These are phyloP conservation scores for Coprinopsis marcescibilis DNA, from an alignment of 768 basidiomycete species.

Conservation along the genomic window DNA sequence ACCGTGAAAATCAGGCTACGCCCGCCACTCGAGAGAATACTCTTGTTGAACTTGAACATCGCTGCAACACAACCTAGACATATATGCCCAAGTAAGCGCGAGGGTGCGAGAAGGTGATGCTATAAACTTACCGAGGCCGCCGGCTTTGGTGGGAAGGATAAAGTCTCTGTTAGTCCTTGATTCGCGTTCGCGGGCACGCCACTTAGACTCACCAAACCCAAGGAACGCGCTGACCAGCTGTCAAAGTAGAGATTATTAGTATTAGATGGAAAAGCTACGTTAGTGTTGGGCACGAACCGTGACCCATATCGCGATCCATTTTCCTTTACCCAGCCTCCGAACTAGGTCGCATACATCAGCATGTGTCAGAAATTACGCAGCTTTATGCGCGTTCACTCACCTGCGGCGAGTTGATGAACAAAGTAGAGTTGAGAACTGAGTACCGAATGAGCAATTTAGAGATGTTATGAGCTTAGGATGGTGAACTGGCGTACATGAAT, in stretches of 20 bases:
- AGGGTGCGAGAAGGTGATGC: neutral
- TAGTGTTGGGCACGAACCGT: conserved; percentile 25
- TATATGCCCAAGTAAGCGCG: neutral
- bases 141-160: conserved; percentile 19
- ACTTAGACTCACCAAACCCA: conserved; percentile 1
- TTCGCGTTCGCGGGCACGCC: no score
- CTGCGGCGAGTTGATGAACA: conserved; percentile 33
- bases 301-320: conserved; percentile 22
- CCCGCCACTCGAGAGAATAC: conserved; percentile 23
- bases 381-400: no score
- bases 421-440: conserved; percentile 43
- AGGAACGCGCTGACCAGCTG: neutral
- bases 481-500: conserved; percentile 28
- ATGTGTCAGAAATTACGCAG: no score
- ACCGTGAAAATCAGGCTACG: conserved; percentile 24
- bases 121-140: conserved; percentile 22
- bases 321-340: conserved; percentile 20
- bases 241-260: neutral
- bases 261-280: neutral
- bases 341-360: conserved; percentile 18
- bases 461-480: neutral
- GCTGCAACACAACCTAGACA: conserved; percentile 26
- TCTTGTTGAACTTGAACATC: conserved; percentile 29
- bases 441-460: neutral
- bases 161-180: no score